These are phyloP conservation scores for Phyllosticta citriasiana DNA, from an alignment of 2,329 filamentous ascomycete genomes.

Conservation along the genomic window DNA sequence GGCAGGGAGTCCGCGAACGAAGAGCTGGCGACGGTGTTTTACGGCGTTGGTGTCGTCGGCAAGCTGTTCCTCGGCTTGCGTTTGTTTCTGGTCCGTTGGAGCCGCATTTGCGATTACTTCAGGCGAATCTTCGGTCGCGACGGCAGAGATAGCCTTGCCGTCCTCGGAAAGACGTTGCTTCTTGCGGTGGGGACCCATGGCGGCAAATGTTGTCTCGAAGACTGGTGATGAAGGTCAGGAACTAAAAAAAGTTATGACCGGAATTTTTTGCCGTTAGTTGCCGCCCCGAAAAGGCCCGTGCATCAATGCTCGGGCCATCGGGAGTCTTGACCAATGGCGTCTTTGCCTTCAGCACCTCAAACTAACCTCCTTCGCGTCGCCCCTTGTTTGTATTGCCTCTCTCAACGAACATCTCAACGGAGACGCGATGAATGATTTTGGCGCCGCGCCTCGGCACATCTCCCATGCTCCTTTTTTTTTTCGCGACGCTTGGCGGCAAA, in stretches of 20 bases:
- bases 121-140: slow-evolving; percentile 15
- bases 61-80: slow-evolving; percentile 1
- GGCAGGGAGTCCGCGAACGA: slow-evolving; percentile 77
- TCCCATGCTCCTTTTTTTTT: no score
- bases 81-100: not conserved
- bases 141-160: slow-evolving; percentile 23
- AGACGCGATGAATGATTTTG: no score
- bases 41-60: slow-evolving; percentile 12
- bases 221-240: not conserved
- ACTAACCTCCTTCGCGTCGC: no score
- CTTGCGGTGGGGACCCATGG: slow-evolving; percentile 32
- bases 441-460: no score
- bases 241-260: slow-evolving; percentile 6
- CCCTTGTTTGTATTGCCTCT: no score
- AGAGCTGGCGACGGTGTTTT: slow-evolving; percentile 49
- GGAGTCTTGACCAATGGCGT: no score
- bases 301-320: not conserved
- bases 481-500: no score
- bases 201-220: not conserved
- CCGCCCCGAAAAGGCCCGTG: not conserved
- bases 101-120: slow-evolving; percentile 13
- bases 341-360: no score
- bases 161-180: slow-evolving; percentile 31
- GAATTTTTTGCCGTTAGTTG: not conserved
- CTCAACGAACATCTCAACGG: no score